Conservation (phyloP, 768 basidiomycete genomes). For the Xerocomus spinulosus region DNA sequence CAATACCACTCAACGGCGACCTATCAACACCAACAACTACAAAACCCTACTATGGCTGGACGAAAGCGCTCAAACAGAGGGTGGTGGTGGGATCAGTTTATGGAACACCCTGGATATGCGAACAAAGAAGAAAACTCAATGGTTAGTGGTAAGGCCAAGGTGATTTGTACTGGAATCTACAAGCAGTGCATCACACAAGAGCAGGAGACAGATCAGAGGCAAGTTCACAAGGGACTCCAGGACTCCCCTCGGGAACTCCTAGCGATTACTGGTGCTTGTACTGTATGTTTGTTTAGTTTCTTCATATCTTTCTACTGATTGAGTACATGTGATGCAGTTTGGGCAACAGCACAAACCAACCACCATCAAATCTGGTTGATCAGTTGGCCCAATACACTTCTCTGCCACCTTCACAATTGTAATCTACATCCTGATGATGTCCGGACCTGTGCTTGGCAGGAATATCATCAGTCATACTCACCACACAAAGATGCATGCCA, state of each 20-base stretch:
- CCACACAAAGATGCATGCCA: neutral
- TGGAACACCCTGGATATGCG: slow-evolving; percentile 1
- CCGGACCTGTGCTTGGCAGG: neutral
- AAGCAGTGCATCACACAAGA: neutral
- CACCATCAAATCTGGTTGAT: slow-evolving; percentile 2
- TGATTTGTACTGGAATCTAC: neutral
- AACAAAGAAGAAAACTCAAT: neutral
- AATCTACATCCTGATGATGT: neutral
- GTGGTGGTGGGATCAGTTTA: no score
- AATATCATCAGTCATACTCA: neutral
- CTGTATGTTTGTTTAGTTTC: neutral
- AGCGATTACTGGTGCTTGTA: neutral
- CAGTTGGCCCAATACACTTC: slow-evolving; percentile 3
- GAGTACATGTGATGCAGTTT: slow-evolving; percentile 1
- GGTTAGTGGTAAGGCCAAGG: slow-evolving; percentile 4
- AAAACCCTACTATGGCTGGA: no score
- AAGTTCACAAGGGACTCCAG: neutral
- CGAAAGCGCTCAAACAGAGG: no score
- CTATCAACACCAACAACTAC: no score
- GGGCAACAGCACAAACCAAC: slow-evolving; percentile 8
- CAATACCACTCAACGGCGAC: no score
- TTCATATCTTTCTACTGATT: no score
- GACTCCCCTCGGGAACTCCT: slow-evolving; percentile 1
- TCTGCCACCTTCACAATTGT: slow-evolving; percentile 7
- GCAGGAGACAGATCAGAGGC: slow-evolving; percentile 1